Evolutionary conservation across 2,329 filamentous ascomycete genomes (phyloP), one percentile per base, ranked within the genome.

Genomic region (Fusarium luffae): DNA sequence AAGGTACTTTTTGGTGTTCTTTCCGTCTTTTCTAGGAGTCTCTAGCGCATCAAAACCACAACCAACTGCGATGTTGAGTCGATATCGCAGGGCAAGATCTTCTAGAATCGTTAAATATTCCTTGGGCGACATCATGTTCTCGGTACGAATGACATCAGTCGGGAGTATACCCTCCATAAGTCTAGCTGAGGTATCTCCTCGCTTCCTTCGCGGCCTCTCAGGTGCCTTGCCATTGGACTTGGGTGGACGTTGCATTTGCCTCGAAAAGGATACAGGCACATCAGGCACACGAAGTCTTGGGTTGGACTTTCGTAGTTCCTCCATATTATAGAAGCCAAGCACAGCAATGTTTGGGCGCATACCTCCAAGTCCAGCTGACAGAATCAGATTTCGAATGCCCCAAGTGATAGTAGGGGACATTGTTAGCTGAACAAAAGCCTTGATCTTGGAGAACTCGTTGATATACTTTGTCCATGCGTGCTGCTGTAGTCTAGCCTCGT

Each of bases 311-410:
- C 92, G 87, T 30, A 94, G 85, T 62, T 96, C 92, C 50, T 93
- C 89, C 75, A 96, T 86, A 69, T 94, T 93, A 77, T 93, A 93
- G 74, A 93, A 93, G 1, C 92, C 92, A 71, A 94, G 82, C 3
- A 97, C 86, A 16, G 93, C 93, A 68, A 97, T 94, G 69, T 97
- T 97, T 0, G 93, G 93, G 43, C 93, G 84, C 93, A 97, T 97
- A 16, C 93, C 93, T 6, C 93, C 93, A 3, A 97, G 82, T 0
- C 93, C 93, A 18, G 93, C 91, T 13, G 91, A 92, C 12, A 97
- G 80, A 11, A 96, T 92, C 47, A 97, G 84, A 73, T 97, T 97
- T 21, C 93, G 86, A 23, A 93, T 88, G 1, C 93, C 93, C 93
- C 93, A 97, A 74, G 92, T 93, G 30, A 94, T 88, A 4, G 89